Base-by-base conservation (phyloP, 177 flowering plant genomes). In the Vitis hybrid region DNA sequence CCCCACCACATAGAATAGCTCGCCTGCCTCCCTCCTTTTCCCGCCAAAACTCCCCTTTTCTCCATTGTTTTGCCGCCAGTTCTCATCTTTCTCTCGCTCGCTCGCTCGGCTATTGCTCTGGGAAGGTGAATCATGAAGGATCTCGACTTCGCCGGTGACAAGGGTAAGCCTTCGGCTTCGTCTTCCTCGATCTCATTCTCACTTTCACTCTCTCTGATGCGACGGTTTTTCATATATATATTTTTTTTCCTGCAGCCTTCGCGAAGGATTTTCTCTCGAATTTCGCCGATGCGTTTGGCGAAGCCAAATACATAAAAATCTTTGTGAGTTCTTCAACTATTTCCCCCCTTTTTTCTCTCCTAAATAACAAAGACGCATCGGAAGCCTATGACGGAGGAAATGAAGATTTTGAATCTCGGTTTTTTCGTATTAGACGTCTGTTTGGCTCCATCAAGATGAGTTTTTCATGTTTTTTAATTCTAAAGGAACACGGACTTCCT, bases 181-280 rank as follows among this genome's bases (percentile, higher is more conserved):
- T 64, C 67, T 39, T 18, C 22, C 68, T 59, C 3, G 13, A 64
- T 21, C 48, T 63, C 15, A 49, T 58, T 57, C 33, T 69, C 62
- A 70, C 33, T 19, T 50, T 50, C 21, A 60, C 12, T 69, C 18
- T 45, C 12, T 62, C 22, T 64, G 45, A 56, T 74, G 6, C 0
- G 3, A 68, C 26, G 31, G 10, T 52, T 50, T 52, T 74, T 62
- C 11, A 21, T 6, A 26, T 26, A 3, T 26, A 26, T 26, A 26
- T 18, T 0, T 51, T 15, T 56, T 58, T 65, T 31, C 55, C 16
- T 52, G 10, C 86, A 93, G 99, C 21, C 12, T 57, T 85, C 0
- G 96, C 97, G 3, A 90, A 81, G 78, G 98, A 93, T 51, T 93
- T 96, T 68, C 86, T 93, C 31, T 49, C 73, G 0, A 88, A 90